These are phyloP conservation scores for Rhizopus microsporus DNA, from an alignment of 371 early-diverging fungal species.

Conservation along the genomic window DNA sequence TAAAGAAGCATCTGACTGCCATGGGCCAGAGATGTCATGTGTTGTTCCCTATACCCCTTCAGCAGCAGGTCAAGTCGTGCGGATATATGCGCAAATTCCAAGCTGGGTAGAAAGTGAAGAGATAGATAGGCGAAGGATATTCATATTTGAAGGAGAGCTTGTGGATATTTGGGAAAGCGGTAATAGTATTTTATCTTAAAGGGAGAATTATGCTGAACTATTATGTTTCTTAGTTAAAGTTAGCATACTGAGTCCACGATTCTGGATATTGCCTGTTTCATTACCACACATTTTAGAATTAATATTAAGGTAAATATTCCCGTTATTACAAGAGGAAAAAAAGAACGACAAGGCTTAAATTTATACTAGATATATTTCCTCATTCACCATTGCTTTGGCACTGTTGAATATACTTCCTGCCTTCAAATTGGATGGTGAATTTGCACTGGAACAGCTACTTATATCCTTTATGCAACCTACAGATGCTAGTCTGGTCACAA, in stretches of 20 bases:
- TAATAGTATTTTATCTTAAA: constrained; percentile 13
- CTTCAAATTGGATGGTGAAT: constrained; percentile 75
- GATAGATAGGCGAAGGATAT: constrained; percentile 33
- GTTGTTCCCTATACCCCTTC: constrained; percentile 63
- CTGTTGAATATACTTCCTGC: constrained; percentile 82
- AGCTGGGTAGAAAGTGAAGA: constrained; percentile 32
- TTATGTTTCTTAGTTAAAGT: constrained; percentile 57
- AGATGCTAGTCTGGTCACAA: constrained; percentile 20
- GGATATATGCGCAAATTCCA: constrained; percentile 49
- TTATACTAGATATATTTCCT: constrained; percentile 64
- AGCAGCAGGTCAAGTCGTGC: constrained; percentile 54
- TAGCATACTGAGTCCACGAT: constrained; percentile 57
- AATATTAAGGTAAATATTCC: constrained; percentile 46
- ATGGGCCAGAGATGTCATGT: constrained; percentile 32
- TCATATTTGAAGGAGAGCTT: constrained; percentile 61
- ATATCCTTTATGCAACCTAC: constrained; percentile 23
- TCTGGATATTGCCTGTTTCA: constrained; percentile 58
- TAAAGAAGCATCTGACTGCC: constrained; percentile 34
- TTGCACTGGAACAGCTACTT: constrained; percentile 54
- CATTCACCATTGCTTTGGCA: constrained; percentile 76
- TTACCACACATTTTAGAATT: constrained; percentile 62
- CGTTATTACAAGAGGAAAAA: background rate
- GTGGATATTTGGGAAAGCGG: constrained; percentile 65
- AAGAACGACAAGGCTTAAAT: background rate
- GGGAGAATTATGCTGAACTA: background rate